phyloP scores from a whole-genome alignment of 2,329 filamentous ascomycete genomes.

The Aspergillus fijiensis region DNA sequence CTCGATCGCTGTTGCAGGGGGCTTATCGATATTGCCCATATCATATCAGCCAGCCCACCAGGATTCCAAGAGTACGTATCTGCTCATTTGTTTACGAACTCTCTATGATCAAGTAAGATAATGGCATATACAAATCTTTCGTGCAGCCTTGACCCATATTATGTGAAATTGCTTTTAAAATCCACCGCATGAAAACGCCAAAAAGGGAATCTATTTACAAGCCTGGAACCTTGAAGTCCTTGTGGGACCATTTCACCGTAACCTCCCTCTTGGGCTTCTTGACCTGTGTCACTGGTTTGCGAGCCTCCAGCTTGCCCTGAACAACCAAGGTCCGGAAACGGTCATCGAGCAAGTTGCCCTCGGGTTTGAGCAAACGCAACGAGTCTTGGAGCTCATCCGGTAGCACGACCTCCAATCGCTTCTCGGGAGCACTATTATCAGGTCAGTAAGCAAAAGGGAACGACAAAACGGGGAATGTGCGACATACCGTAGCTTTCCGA shows the following conservation, averaged over 20 bases:
- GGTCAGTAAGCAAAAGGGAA: conserved; percentile 20
- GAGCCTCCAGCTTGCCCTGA: conserved; percentile 81
- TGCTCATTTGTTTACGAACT: background rate
- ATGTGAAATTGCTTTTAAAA: conserved; percentile 15
- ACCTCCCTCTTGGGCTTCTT: conserved; percentile 78
- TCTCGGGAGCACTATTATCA: conserved; percentile 58
- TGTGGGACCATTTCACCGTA: conserved; percentile 97
- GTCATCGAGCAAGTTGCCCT: conserved; percentile 93
- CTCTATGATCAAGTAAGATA: background rate
- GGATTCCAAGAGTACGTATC: background rate
- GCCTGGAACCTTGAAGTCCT: conserved; percentile 72
- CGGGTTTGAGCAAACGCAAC: conserved; percentile 78
- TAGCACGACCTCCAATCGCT: conserved; percentile 75
- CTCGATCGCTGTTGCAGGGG: conserved; percentile 5
- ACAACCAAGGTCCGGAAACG: conserved; percentile 86
- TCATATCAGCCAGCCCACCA: background rate
- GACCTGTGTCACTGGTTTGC: conserved; percentile 73
- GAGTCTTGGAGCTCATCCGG: conserved; percentile 82
- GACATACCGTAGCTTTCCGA: conserved; percentile 59
- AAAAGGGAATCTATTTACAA: conserved; percentile 21
- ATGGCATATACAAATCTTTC: conserved; percentile 6
- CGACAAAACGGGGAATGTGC: background rate
- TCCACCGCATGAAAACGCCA: conserved; percentile 20
- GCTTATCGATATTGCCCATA: background rate
- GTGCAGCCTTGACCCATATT: conserved; percentile 7